A percentile compares a stretch with the other conserved stretches of the same genome.
Conservation (phyloP, 129 eudicot genomes). For the Centella asiatica region DNA sequence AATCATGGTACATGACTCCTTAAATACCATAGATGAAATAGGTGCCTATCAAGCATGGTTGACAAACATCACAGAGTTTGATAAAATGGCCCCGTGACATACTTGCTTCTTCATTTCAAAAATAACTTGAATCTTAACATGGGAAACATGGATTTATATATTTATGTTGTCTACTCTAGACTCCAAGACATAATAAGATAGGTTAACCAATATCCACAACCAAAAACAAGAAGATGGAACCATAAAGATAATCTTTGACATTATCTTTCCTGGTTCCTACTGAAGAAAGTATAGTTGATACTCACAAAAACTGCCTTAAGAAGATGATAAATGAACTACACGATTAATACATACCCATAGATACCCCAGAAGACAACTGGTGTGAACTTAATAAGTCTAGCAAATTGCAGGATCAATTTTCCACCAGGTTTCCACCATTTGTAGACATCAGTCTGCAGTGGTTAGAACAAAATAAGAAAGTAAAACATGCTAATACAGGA, state of each 20-base stretch:
- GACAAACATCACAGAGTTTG: background rate
- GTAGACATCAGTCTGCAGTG: conserved; percentile 60
- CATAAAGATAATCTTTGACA: no score
- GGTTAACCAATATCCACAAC: background rate
- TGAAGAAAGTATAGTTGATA: no score
- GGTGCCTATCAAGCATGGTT: background rate
- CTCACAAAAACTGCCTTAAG: no score
- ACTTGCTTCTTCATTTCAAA: background rate
- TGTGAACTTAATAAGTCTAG: conserved; percentile 75
- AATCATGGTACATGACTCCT: background rate
- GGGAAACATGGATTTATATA: no score
- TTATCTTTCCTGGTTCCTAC: no score
- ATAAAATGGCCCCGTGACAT: background rate
- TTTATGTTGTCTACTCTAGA: no score
- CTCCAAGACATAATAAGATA: background rate
- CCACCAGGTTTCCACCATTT: conserved; percentile 98
- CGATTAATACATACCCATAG: conserved; percentile 50
- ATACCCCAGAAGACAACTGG: conserved; percentile 88
- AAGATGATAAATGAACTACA: no score
- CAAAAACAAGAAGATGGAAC: no score
- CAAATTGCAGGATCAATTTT: conserved; percentile 41
- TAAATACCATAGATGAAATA: background rate
- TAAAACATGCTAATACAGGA: background rate
- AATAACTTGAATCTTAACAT: background rate
- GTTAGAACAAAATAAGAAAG: background rate